Evolutionary conservation across 139 green algal genomes (phyloP), one percentile per base, ranked within the genome.

Genomic region (Pedinophyceae sp.): DNA sequence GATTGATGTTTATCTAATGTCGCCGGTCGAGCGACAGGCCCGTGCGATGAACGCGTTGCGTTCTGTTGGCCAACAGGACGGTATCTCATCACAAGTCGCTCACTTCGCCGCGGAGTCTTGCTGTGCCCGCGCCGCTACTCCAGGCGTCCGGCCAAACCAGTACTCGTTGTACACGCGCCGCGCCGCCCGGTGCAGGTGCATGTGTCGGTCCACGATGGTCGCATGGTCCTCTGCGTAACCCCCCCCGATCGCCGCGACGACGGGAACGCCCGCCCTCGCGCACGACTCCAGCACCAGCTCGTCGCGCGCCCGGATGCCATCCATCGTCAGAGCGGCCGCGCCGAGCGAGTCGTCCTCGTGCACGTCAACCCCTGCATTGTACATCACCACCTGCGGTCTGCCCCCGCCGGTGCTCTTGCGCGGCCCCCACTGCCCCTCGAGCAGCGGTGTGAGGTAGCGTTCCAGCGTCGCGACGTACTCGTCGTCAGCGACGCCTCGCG

Each of bases 321-420:
- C 50, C 16, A 64, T 34, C 4, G 49, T 77, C 10, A 81, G 51
- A 3, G 38, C 38, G 29, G 79, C 25, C 46, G 62, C 60, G 7
- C 73, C 73, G 17, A 81, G 58, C 0, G 38, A 16, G 29, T 81
- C 73, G n/a, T 75, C 70, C 1, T 3, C 25, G 38, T 77, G 67
- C 5, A 79, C 70, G 52, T 81, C 73, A 2, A 74, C 70, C 4
- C 73, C 73, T 23, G 73, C 73, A 39, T 81, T 78, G 60, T 79
- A 81, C 27, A 77, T 23, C 15, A 77, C 70, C 1, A 81, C 48
- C 4, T 73, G 59, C 5, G n/a, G n/a, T n/a, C n/a, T n/a, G n/a
- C n/a, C n/a, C n/a, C n/a, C n/a, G n/a, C n/a, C n/a, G n/a, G n/a
- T n/a, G n/a, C n/a, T n/a, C n/a, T n/a, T n/a, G n/a, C n/a, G n/a